These are phyloP conservation scores for Isoetes taiwanensis DNA, from an alignment of 75 land plant species.

Conservation along the genomic window DNA sequence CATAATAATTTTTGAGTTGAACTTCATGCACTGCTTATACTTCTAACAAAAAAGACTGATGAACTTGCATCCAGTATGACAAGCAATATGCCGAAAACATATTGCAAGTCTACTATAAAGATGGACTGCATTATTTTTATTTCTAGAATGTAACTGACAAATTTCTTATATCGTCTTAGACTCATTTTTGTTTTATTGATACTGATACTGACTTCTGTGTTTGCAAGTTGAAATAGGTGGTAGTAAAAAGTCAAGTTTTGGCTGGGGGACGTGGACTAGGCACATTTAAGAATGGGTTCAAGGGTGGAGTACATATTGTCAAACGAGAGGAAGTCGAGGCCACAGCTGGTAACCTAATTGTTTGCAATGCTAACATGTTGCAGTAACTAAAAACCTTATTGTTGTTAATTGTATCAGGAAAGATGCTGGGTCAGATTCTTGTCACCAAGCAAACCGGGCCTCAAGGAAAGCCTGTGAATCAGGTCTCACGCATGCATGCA, in stretches of 20 bases:
- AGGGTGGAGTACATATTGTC: constrained; percentile 95
- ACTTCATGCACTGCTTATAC: too few relatives aligned
- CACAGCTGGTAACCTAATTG: constrained; percentile 77
- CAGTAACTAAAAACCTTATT: constrained; percentile 5
- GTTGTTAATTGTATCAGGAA: constrained; percentile 32
- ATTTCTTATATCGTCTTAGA: too few relatives aligned
- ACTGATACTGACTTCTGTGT: background rate
- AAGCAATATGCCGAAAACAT: too few relatives aligned
- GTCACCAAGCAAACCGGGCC: constrained; percentile 98
- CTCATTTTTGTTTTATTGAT: too few relatives aligned
- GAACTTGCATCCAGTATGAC: too few relatives aligned
- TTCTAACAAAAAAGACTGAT: too few relatives aligned
- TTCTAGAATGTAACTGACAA: too few relatives aligned
- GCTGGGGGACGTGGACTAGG: constrained; percentile 95
- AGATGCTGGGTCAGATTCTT: constrained; percentile 96
- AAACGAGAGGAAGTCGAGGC: constrained; percentile 63
- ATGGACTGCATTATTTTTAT: too few relatives aligned
- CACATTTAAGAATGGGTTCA: constrained; percentile 79
- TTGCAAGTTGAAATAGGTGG: constrained; percentile 33
- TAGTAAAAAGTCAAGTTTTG: constrained; percentile 89
- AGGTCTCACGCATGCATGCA: constrained; percentile 29
- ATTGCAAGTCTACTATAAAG: too few relatives aligned
- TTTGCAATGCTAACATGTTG: too few relatives aligned
- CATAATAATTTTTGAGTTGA: too few relatives aligned
- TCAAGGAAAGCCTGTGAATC: constrained; percentile 91